Conservation (phyloP, 345 rosid genomes). For the Salix viminalis region DNA sequence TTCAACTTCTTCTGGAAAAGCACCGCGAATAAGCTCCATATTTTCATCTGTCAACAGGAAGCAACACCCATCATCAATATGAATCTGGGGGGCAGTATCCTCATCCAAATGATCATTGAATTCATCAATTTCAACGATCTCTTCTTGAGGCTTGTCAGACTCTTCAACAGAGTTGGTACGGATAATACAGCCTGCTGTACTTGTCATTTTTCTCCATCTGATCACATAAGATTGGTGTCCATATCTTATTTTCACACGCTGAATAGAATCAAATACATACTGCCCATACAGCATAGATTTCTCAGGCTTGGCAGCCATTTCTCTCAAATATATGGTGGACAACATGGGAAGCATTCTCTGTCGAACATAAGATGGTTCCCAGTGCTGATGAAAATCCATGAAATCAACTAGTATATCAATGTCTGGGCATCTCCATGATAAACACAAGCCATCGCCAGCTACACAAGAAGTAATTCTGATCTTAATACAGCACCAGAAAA, state of each 20-base stretch:
- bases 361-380: constrained; percentile 73
- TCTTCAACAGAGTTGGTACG: constrained; percentile 27
- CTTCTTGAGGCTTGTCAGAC: constrained; percentile 33
- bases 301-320: constrained; percentile 41
- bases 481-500: constrained; percentile 4
- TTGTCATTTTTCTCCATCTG: constrained; percentile 64
- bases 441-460: constrained; percentile 34
- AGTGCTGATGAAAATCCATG: constrained; percentile 60
- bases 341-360: constrained; percentile 75
- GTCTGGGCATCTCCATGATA: constrained; percentile 68
- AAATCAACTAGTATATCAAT: constrained; percentile 79
- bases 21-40: constrained; percentile 57
- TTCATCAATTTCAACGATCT: constrained; percentile 43
- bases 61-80: constrained; percentile 44
- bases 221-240: constrained; percentile 63
- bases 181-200: constrained; percentile 19
- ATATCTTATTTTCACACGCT: constrained; percentile 56
- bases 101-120: constrained; percentile 45
- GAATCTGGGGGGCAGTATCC: constrained; percentile 39
- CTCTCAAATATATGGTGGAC: constrained; percentile 76
- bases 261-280: constrained; percentile 72
- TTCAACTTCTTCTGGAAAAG: constrained; percentile 66
- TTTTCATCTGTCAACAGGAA: constrained; percentile 71
- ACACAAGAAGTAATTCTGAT: constrained; percentile 17
- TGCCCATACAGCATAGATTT: constrained; percentile 48